Percentiles rank a stretch among this genome's conserved stretches.
These are phyloP conservation scores for Sphaerostilbella broomeana DNA, from an alignment of 2,329 filamentous ascomycete species.

Conservation along the genomic window DNA sequence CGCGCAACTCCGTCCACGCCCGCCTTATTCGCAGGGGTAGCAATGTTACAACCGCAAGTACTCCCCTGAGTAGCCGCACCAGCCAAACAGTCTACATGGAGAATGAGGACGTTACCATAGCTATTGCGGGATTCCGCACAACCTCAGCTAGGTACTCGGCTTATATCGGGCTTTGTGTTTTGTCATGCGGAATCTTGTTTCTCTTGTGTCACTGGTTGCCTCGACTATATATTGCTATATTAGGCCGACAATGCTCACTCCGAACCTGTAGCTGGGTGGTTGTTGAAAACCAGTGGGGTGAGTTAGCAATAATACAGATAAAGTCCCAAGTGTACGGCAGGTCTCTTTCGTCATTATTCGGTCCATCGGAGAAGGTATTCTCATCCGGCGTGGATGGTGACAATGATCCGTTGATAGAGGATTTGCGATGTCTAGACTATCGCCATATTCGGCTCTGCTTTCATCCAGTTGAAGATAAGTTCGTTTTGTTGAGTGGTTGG, in stretches of 20 bases:
- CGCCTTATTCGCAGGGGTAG: slow-evolving; percentile 69
- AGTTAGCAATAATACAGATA: slow-evolving; percentile 73
- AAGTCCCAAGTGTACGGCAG: slow-evolving; percentile 47
- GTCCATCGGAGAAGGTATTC: slow-evolving; percentile 54
- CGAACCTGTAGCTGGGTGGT: slow-evolving; percentile 83
- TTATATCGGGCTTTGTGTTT: slow-evolving; percentile 64
- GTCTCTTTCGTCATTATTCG: slow-evolving; percentile 58
- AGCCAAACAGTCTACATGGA: slow-evolving; percentile 91
- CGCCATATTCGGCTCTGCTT: slow-evolving; percentile 91
- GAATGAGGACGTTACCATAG: slow-evolving; percentile 90
- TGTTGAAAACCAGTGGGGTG: slow-evolving; percentile 95
- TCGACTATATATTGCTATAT: slow-evolving; percentile 70
- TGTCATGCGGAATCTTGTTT: slow-evolving; percentile 72
- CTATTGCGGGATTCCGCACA: slow-evolving; percentile 84
- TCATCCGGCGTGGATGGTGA: slow-evolving; percentile 51
- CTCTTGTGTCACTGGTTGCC: slow-evolving; percentile 87
- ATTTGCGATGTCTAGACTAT: slow-evolving; percentile 78
- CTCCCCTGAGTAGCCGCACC: slow-evolving; percentile 54
- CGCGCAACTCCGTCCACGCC: slow-evolving; percentile 49
- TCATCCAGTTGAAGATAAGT: slow-evolving; percentile 83
- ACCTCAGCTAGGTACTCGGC: slow-evolving; percentile 59
- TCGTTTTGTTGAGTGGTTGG: slow-evolving; percentile 81
- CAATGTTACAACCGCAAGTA: slow-evolving; percentile 59
- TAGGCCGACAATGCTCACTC: slow-evolving; percentile 63
- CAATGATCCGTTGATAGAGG: slow-evolving; percentile 65